Conservation (phyloP, 1,139 yeast genomes). For the Candida anutae region DNA sequence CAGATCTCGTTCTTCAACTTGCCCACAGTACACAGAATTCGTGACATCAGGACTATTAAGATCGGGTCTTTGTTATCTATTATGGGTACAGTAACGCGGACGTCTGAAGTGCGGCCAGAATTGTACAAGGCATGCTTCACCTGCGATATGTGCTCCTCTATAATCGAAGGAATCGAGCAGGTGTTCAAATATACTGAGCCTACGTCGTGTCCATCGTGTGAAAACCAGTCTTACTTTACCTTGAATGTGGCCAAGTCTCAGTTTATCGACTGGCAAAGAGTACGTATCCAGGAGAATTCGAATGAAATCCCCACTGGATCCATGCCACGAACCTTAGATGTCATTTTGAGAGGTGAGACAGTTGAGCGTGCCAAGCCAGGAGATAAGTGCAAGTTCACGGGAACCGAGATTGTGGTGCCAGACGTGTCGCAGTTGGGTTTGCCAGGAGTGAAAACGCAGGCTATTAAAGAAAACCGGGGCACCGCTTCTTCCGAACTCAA, state of each 20-base stretch:
- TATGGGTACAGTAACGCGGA: conserved; percentile 93
- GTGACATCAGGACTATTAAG: conserved; percentile 85
- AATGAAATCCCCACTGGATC: conserved; percentile 97
- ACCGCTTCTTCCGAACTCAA: conserved; percentile 60
- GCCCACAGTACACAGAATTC: conserved; percentile 74
- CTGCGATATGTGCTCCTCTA: conserved; percentile 82
- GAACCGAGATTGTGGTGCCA: conserved; percentile 93
- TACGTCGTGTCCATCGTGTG: conserved; percentile 84
- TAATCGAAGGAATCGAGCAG: conserved; percentile 87
- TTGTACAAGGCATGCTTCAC: conserved; percentile 79
- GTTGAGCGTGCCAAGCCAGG: conserved; percentile 98
- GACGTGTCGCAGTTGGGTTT: conserved; percentile 93
- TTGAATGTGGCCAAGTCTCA: conserved; percentile 76
- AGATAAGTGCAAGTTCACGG: conserved; percentile 90
- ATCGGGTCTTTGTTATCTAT: conserved; percentile 82
- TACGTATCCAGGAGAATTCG: conserved; percentile 91
- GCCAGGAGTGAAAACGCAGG: conserved; percentile 90
- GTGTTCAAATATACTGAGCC: conserved; percentile 94
- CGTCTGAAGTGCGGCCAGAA: conserved; percentile 97
- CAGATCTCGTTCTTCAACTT: conserved; percentile 87
- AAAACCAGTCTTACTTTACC: conserved; percentile 81
- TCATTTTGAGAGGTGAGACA: conserved; percentile 85
- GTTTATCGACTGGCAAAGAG: conserved; percentile 96
- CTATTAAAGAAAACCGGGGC: conserved; percentile 58
- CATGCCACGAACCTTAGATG: conserved; percentile 96